A percentile compares a stretch with the other conserved stretches of the same genome.
These are phyloP conservation scores for Fallopia convolvulus DNA, from an alignment of 148 eudicot genomes.

Conservation along the genomic window DNA sequence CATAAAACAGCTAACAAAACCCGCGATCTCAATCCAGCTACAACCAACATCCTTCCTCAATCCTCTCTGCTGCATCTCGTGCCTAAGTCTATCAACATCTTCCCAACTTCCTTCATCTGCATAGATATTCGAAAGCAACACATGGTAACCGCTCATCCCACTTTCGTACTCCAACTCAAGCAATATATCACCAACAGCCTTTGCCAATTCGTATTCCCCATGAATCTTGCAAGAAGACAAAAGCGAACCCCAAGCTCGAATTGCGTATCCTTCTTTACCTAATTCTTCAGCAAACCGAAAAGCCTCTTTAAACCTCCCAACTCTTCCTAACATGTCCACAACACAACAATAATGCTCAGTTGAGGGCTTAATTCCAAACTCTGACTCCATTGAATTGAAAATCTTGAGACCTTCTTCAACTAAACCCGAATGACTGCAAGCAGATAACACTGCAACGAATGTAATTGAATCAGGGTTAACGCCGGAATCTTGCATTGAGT, in stretches of 20 bases:
- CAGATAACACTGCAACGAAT: conserved; percentile 70
- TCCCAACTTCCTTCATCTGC: conserved; percentile 88
- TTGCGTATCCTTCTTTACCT: conserved; percentile 41
- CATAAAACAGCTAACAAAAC: conserved; percentile 42
- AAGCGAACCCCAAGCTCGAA: conserved; percentile 86
- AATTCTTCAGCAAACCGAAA: conserved; percentile 51
- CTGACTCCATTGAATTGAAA: conserved; percentile 57
- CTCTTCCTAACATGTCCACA: conserved; percentile 82
- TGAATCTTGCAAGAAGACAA: conserved; percentile 68
- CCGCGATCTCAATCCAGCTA: conserved; percentile 78
- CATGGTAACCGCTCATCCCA: conserved; percentile 54
- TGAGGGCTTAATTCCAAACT: conserved; percentile 50
- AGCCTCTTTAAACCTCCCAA: conserved; percentile 70
- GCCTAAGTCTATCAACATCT: conserved; percentile 50
- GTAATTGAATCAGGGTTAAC: conserved; percentile 68
- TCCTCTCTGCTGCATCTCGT: conserved; percentile 58
- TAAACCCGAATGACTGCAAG: conserved; percentile 85
- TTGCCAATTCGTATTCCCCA: conserved; percentile 62
- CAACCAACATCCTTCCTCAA: conserved; percentile 63
- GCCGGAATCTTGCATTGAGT: conserved; percentile 49
- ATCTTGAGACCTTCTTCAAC: conserved; percentile 73
- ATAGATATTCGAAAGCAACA: conserved; percentile 62
- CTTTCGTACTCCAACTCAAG: conserved; percentile 41
- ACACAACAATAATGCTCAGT: conserved; percentile 74
- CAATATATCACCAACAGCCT: conserved; percentile 48